Evolutionary conservation across 2,329 filamentous ascomycete genomes (phyloP).

Genomic region (Penicillium aurantiogriseum): DNA sequence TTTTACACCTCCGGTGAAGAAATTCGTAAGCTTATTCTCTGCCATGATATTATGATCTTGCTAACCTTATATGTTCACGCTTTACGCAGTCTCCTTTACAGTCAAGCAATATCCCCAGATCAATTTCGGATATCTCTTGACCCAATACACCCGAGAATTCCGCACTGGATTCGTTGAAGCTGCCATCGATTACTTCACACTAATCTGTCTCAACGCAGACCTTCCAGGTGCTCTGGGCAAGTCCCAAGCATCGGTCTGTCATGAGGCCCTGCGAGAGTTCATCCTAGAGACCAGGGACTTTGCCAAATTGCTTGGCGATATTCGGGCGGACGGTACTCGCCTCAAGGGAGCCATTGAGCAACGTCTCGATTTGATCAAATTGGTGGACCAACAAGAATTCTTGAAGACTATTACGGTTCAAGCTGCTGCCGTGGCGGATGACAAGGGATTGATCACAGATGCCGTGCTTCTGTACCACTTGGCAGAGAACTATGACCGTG

Average conservation of each 20-base stretch:
- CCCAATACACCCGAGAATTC: constrained; percentile 95
- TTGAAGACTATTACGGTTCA: constrained; percentile 89
- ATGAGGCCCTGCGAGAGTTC: constrained; percentile 88
- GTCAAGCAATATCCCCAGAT: constrained; percentile 67
- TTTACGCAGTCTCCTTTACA: constrained; percentile 51
- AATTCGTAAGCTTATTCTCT: constrained; percentile 48
- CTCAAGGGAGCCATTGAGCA: constrained; percentile 86
- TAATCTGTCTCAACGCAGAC: constrained; percentile 91
- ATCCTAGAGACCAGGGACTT: constrained; percentile 97
- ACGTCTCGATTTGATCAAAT: constrained; percentile 74
- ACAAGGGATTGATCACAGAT: constrained; percentile 89
- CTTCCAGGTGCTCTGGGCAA: constrained; percentile 70
- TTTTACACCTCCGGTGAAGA: constrained; percentile 73
- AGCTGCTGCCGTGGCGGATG: constrained; percentile 87
- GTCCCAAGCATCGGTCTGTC: constrained; percentile 77
- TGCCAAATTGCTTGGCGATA: constrained; percentile 87
- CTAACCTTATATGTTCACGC: constrained; percentile 1
- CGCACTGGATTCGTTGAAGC: constrained; percentile 83
- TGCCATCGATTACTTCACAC: constrained; percentile 86
- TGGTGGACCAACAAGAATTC: constrained; percentile 78
- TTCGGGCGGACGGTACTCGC: constrained; percentile 78
- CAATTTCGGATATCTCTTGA: constrained; percentile 90
- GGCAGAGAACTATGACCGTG: constrained; percentile 90
- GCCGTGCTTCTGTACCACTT: constrained; percentile 93
- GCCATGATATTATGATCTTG: constrained; percentile 1